Evolutionary conservation across 164 flowering plant species (phyloP).

Genomic region (Annona squamosa): DNA sequence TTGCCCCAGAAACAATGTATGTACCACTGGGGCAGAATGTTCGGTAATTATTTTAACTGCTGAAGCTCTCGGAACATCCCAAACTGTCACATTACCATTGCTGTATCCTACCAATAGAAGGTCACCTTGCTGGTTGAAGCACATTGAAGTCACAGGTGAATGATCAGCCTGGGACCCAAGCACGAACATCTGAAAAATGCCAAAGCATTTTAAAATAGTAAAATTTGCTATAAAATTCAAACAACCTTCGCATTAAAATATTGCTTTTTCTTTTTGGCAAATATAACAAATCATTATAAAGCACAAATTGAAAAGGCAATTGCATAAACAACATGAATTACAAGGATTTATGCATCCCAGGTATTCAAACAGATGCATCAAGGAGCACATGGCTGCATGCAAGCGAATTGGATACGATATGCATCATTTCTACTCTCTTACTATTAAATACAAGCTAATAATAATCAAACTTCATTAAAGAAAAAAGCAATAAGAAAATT

Average conservation of each 20-base stretch:
- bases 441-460: too few relatives aligned
- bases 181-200: slow-evolving; percentile 52
- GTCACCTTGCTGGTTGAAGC: slow-evolving; percentile 95
- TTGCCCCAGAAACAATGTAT: slow-evolving; percentile 76
- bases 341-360: not conserved
- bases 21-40: slow-evolving; percentile 82
- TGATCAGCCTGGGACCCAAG: slow-evolving; percentile 79
- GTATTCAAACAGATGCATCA: not conserved
- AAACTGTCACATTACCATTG: slow-evolving; percentile 76
- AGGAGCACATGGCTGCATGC: not conserved
- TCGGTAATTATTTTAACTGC: slow-evolving; percentile 59
- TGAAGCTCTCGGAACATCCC: slow-evolving; percentile 77
- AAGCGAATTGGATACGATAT: too few relatives aligned
- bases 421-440: too few relatives aligned
- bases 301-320: slow-evolving; percentile 1
- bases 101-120: slow-evolving; percentile 89
- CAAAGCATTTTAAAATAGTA: not conserved
- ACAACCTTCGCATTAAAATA: too few relatives aligned
- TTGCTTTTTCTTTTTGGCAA: too few relatives aligned
- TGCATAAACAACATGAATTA: not conserved
- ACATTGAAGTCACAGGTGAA: slow-evolving; percentile 79
- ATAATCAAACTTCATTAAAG: too few relatives aligned
- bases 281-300: too few relatives aligned
- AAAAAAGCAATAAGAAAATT: too few relatives aligned
- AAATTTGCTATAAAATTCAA: not conserved